Evolutionary conservation across 2,329 filamentous ascomycete species (phyloP).

Genomic region (Zymoseptoria brevis): DNA sequence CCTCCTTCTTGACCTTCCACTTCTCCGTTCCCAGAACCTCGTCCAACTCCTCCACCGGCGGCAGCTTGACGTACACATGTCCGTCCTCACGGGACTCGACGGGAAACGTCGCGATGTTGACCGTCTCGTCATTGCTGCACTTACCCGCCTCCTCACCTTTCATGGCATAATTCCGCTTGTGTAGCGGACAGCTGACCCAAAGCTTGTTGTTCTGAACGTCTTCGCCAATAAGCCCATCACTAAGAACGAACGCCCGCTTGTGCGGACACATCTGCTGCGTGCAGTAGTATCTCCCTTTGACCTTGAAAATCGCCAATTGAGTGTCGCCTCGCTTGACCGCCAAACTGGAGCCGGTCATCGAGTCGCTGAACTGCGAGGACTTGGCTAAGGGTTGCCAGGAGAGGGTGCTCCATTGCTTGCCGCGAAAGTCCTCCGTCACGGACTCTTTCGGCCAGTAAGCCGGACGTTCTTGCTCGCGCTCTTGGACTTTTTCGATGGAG

Average conservation of each 20-base stretch:
- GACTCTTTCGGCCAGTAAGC: conserved; percentile 68
- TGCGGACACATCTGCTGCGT: conserved; percentile 94
- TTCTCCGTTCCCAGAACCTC: conserved; percentile 65
- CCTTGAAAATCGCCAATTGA: conserved; percentile 78
- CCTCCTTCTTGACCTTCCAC: conserved; percentile 70
- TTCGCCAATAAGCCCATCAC: conserved; percentile 75
- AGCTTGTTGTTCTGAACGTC: conserved; percentile 52
- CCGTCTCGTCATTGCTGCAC: conserved; percentile 64
- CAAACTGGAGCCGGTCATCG: conserved; percentile 64
- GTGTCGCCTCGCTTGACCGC: conserved; percentile 81
- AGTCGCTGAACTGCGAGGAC: conserved; percentile 59
- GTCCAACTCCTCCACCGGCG: conserved; percentile 73
- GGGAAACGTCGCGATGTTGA: conserved; percentile 77
- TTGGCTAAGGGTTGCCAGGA: conserved; percentile 75
- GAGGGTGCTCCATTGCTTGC: conserved; percentile 56
- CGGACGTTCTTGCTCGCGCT: conserved; percentile 66
- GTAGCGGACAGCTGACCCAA: conserved; percentile 82
- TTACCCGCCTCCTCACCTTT: conserved; percentile 56
- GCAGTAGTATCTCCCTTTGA: conserved; percentile 72
- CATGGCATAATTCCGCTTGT: conserved; percentile 84
- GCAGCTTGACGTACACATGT: conserved; percentile 71
- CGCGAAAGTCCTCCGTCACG: conserved; percentile 63
- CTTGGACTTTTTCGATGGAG: conserved; percentile 58
- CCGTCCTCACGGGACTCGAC: conserved; percentile 69
- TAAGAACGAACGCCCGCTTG: conserved; percentile 82